Percentiles rank a stretch among this genome's conserved stretches.
These are phyloP conservation scores for Taphrina populina DNA, from an alignment of 1,139 yeast species.

Conservation along the genomic window DNA sequence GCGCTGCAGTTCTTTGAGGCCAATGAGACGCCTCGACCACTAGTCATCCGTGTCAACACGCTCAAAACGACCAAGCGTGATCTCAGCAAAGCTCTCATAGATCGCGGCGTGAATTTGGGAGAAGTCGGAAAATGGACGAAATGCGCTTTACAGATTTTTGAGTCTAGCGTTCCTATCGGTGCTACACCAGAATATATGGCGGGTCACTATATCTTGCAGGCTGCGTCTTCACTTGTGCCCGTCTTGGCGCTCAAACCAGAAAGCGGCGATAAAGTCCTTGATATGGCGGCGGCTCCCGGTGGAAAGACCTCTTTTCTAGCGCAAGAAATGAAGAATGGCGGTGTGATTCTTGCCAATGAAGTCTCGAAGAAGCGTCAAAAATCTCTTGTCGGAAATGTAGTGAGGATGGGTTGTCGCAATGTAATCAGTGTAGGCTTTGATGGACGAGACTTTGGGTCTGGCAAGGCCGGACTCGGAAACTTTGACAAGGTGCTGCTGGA, in stretches of 20 bases:
- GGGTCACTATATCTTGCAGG: constrained; percentile 96
- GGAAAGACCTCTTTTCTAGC: constrained; percentile 97
- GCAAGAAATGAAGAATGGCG: constrained; percentile 97
- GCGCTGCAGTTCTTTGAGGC: constrained; percentile 99
- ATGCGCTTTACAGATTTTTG: constrained; percentile 94
- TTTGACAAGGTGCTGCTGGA: constrained; percentile 91
- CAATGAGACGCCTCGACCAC: constrained; percentile 93
- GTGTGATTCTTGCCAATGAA: constrained; percentile 96
- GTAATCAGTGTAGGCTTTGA: constrained; percentile 96
- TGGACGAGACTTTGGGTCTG: constrained; percentile 87
- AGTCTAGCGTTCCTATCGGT: constrained; percentile 97
- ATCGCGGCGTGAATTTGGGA: constrained; percentile 94
- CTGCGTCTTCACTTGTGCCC: constrained; percentile 96
- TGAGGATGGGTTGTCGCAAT: constrained; percentile 93
- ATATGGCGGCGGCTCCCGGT: constrained; percentile 99
- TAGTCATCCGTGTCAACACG: constrained; percentile 95
- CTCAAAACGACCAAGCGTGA: constrained; percentile 92
- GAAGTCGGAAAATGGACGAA: constrained; percentile 98
- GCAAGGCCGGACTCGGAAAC: constrained; percentile 91
- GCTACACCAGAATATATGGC: constrained; percentile 99
- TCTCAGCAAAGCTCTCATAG: constrained; percentile 88
- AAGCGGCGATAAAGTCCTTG: constrained; percentile 89
- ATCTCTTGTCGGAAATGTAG: constrained; percentile 93
- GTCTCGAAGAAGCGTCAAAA: constrained; percentile 94
- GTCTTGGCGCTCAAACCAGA: constrained; percentile 97